Conservation (phyloP, 768 basidiomycete species). For the Boletus patriciae region DNA sequence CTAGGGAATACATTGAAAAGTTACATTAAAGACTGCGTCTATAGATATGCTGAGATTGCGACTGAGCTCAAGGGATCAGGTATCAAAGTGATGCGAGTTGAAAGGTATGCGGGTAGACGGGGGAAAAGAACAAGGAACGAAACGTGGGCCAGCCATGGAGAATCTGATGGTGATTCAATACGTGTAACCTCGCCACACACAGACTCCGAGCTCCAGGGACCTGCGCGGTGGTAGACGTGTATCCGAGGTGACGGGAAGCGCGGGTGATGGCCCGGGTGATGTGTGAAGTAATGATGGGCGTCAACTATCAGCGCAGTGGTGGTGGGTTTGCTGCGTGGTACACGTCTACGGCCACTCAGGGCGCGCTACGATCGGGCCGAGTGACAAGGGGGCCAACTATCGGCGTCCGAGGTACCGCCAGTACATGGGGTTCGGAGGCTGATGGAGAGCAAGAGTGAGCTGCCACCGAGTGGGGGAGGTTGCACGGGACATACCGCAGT, state of each 20-base stretch:
- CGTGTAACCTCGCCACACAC: conserved; percentile 5
- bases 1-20: conserved; percentile 26
- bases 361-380: conserved; percentile 1
- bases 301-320: conserved; percentile 3
- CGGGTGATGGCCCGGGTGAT: conserved; percentile 1
- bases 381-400: conserved; percentile 15
- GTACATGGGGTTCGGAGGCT: conserved; percentile 46
- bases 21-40: conserved; percentile 29
- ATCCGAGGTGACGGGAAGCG: conserved; percentile 7
- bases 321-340: not conserved
- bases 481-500: conserved; percentile 37
- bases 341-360: not conserved
- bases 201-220: not conserved
- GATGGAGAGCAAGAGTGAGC: conserved; percentile 9
- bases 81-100: conserved; percentile 23
- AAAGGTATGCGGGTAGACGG: conserved; percentile 7
- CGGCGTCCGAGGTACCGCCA: conserved; percentile 52
- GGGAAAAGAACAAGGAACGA: not conserved
- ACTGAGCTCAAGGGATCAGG: conserved; percentile 17
- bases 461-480: not conserved
- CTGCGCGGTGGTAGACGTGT: conserved; percentile 3
- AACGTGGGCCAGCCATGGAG: conserved; percentile 22
- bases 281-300: conserved; percentile 7
- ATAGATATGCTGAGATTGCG: conserved; percentile 27
- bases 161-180: conserved; percentile 12